A percentile compares a stretch with the other conserved stretches of the same genome.
Conservation (phyloP, 2,329 filamentous ascomycete genomes). For the Aspergillus calidoustus region DNA sequence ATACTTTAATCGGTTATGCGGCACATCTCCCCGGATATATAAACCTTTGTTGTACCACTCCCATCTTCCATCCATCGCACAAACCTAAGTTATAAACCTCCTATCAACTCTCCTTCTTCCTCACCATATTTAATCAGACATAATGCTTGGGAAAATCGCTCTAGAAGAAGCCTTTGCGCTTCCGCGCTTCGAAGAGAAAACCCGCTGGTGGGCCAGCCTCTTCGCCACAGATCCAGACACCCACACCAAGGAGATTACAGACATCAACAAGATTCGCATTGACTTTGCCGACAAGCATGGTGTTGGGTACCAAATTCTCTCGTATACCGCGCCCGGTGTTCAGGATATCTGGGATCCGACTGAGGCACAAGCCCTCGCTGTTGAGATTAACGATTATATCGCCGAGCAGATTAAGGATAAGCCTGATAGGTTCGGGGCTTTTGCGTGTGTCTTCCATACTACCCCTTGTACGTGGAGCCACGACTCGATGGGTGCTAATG, state of each 20-base stretch:
- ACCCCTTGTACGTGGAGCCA: not conserved
- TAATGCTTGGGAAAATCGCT: slow-evolving; percentile 64
- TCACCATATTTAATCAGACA: not conserved
- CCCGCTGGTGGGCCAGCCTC: slow-evolving; percentile 64
- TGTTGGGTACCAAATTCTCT: slow-evolving; percentile 54
- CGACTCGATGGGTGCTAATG: not conserved
- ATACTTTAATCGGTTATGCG: not conserved
- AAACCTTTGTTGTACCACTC: not conserved
- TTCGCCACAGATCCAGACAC: slow-evolving; percentile 64
- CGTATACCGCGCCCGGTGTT: slow-evolving; percentile 54
- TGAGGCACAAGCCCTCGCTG: slow-evolving; percentile 50
- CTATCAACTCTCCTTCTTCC: not conserved
- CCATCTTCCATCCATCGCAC: not conserved
- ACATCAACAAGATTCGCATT: slow-evolving; percentile 50
- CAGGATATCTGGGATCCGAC: slow-evolving; percentile 52
- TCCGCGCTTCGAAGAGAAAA: slow-evolving; percentile 62
- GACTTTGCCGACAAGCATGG: slow-evolving; percentile 51
- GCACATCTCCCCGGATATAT: not conserved
- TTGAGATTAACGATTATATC: slow-evolving; percentile 55
- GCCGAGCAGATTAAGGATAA: slow-evolving; percentile 48
- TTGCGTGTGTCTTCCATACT: slow-evolving; percentile 37
- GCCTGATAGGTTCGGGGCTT: slow-evolving; percentile 51
- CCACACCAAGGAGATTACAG: slow-evolving; percentile 61
- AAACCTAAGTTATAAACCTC: not conserved
- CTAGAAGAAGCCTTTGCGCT: slow-evolving; percentile 67